Base-by-base conservation (phyloP, 306 rosid species). In the Quercus ilex region DNA sequence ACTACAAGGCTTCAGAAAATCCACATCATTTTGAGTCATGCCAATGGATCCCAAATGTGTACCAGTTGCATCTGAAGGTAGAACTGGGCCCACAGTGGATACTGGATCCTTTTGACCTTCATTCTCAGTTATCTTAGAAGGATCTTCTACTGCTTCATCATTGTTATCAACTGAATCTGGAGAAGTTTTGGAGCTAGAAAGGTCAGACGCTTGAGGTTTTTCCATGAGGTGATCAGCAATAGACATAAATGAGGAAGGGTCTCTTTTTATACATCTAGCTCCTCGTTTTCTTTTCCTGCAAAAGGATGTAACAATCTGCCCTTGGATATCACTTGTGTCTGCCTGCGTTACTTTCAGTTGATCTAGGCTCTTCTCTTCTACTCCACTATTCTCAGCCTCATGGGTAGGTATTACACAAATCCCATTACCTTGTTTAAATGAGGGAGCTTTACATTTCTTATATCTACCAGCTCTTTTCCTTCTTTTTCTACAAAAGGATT, bases 251-350 rank as follows among this genome's bases (percentile, higher is more conserved):
- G 55, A 77, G 77, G 51, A 72, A 80, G 72, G 55, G 83, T 79
- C 76, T 71, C 72, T 74, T 57, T 7, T 65, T 20, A 63, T 38
- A 72, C 57, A 55, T 38, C 84, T 81, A 60, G 83, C 59, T 17
- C 67, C 75, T 83, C 83, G 82, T 78, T 74, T 89, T 79, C 79
- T 86, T 79, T 80, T 89, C 74, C 79, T 83, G 21, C 35, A 80
- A 64, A 77, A 28, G 53, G 89, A 81, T 77, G 26, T 80, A 56
- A 77, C 7, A 33, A 81, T 79, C 20, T 75, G 70, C 70, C 52
- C 68, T 69, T 55, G 63, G 43, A 35, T 76, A 49, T 35, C 25
- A 52, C 76, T 28, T 25, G 14, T 28, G 28, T 14, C 26, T 25
- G 11, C 14, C 43, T 21, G 15, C 15, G 4, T 53, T 41, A 10